Base-by-base conservation (phyloP, 192 early-diverging fungal genomes). In the Ambispora gerdemannii region DNA sequence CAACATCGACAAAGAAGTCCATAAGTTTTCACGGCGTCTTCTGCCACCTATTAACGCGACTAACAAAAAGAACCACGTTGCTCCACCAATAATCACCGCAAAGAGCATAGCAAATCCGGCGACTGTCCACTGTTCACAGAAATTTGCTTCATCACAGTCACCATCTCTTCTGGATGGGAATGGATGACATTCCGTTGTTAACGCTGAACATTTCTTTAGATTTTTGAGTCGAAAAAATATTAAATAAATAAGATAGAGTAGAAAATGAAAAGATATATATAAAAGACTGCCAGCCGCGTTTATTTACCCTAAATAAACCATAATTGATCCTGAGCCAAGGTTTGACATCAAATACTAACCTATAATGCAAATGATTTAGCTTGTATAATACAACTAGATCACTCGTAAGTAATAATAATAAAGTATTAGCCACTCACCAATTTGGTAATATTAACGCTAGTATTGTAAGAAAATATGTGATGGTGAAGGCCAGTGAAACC, bases 161-260 rank as follows among this genome's bases (percentile, higher is more conserved):
- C 38, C 56, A 31, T 43, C 32, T 22, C 28, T 55, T 13, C 28
- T 1, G 10, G 7, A 34, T 27, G 68, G 68, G 33, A 70, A 70
- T 19, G 53, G 22, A 53, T 47, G 36, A 30, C 68, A 70, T 4
- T 28, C 49, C 1, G 50, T 20, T 15, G 7, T 15, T 13, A 70
- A 38, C 2, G n/a, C 36, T 59, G 68, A 70, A 60, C 68, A 70
- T 70, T 59, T 70, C 68, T 70, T 3, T 58, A 38, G 24, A 50
- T 24, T 3, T 27, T 50, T 43, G 13, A 36, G 30, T 50, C 35
- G 31, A 47, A 24, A 35, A 59, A 59, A 15, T 19, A 59, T n/a
- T n/a, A n/a, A n/a, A n/a, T n/a, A n/a, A n/a, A n/a, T n/a, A n/a
- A n/a, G n/a, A n/a, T n/a, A n/a, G n/a, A n/a, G n/a, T 28, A 38